Conservation (phyloP, 2,329 filamentous ascomycete genomes). For the Exophiala calicioides region DNA sequence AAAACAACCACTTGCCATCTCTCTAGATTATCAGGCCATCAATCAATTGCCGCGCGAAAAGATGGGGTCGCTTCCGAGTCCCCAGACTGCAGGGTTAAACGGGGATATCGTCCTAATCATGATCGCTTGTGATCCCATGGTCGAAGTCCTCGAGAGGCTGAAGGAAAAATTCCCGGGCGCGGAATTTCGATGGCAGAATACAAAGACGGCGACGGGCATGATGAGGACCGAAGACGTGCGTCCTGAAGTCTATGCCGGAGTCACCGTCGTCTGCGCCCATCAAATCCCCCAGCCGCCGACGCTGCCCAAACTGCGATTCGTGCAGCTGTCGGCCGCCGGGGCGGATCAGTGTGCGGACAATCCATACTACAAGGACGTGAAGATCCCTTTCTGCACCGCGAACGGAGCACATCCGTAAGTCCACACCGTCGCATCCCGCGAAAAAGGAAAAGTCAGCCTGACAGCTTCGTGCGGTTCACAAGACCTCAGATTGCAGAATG, state of each 20-base stretch:
- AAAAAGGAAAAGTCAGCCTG: too few relatives aligned
- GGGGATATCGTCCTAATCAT: conserved; percentile 1
- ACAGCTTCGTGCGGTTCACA: neutral
- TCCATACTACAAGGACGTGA: conserved; percentile 37
- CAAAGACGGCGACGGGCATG: neutral
- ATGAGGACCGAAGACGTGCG: conserved; percentile 4
- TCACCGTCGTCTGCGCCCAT: conserved; percentile 9
- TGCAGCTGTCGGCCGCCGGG: conserved; percentile 51
- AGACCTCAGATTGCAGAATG: conserved; percentile 47
- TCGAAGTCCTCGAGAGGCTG: conserved; percentile 36
- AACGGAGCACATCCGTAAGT: conserved; percentile 48
- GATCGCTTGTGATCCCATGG: neutral
- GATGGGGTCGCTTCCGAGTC: too few relatives aligned
- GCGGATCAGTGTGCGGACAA: conserved; percentile 46
- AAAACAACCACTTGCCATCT: too few relatives aligned
- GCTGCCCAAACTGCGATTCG: conserved; percentile 41
- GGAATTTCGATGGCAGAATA: conserved; percentile 30
- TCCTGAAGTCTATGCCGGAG: conserved; percentile 17
- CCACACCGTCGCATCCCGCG: neutral
- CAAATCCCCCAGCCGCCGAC: conserved; percentile 1
- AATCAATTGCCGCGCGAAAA: too few relatives aligned
- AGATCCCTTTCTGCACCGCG: conserved; percentile 44
- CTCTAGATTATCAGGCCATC: too few relatives aligned
- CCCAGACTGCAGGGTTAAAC: too few relatives aligned
- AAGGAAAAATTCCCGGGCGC: conserved; percentile 47